Conservation (phyloP, 2,329 filamentous ascomycete species). For the Alternaria novae-zelandiae region DNA sequence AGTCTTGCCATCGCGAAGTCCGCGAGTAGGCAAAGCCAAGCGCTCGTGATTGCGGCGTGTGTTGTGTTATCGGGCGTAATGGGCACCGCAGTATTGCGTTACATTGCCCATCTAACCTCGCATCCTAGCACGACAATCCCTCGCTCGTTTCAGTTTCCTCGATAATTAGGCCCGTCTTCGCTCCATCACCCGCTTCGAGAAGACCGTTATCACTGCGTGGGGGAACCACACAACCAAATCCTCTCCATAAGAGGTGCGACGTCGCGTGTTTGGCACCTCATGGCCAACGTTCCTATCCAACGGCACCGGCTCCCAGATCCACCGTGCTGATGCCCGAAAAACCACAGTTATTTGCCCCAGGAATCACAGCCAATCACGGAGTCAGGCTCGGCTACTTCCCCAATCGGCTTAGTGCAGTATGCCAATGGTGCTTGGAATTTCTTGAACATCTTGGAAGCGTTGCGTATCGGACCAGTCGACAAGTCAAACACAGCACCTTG, state of each 20-base stretch:
- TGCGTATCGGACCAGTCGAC: conserved; percentile 1
- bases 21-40: conserved; percentile 2
- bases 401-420: neutral
- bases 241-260: conserved; percentile 19
- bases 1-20: conserved; percentile 4
- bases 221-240: conserved; percentile 4
- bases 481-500: neutral
- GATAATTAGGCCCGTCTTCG: neutral
- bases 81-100: conserved; percentile 14
- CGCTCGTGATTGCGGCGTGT: conserved; percentile 15
- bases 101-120: conserved; percentile 17
- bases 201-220: conserved; percentile 25
- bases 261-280: conserved; percentile 1
- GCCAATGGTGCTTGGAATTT: conserved; percentile 7
- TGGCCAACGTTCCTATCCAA: conserved; percentile 1
- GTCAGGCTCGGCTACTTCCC: neutral
- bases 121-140: conserved; percentile 11
- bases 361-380: neutral
- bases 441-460: conserved; percentile 7
- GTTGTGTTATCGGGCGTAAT: conserved; percentile 8
- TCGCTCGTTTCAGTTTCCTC: conserved; percentile 22
- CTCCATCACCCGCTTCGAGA: conserved; percentile 2
- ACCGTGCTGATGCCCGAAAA: conserved; percentile 11
- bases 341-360: neutral
- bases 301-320: neutral